Evolutionary conservation across 306 rosid species (phyloP), one percentile per base, ranked within the genome.

Genomic region (Vigna angularis): DNA sequence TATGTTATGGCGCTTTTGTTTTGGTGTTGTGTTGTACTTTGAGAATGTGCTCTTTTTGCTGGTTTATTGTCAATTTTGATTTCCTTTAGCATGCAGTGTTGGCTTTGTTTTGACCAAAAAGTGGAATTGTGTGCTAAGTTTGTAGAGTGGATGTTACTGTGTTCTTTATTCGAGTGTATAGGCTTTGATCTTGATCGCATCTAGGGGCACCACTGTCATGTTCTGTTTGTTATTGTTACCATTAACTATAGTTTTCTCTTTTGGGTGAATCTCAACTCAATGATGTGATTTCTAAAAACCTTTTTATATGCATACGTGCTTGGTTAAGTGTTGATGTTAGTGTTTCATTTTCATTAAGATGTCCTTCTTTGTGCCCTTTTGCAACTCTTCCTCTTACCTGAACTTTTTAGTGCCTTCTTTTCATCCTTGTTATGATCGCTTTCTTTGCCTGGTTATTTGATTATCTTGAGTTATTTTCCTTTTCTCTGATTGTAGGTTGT

Each of bases 401-500:
- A 57, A 32, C 63, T 48, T 74, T 30, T 68, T 67, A 26, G 34
- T 13, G 69, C 65, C 67, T 17, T 24, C 24, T 5, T 52, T 58
- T 16, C 65, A 58, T 14, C 16, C 11, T 17, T 34, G 55, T 28
- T 15, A 42, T 53, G 52, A 57, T 66, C 59, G 34, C 30, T 36
- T 57, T 66, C 36, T 2, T 74, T 38, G 5, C 59, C 38, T 64
- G 70, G 16, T 65, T 44, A 56, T 77, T 71, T 64, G 62, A 18
- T 42, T 49, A 48, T 48, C 18, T 61, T 45, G 55, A 73, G 28
- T 45, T 48, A 26, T 81, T 14, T 51, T 61, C 51, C 28, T 62
- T 83, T 44, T n/a, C 66, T 79, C 45, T 78, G 15, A 77, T 58
- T 86, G 86, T 93, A 94, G 97, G 96, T 94, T 81, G 98, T 88